Evolutionary conservation across 2,329 filamentous ascomycete genomes (phyloP), one percentile per base, ranked within the genome.

Genomic region (Pseudocercospora musae): DNA sequence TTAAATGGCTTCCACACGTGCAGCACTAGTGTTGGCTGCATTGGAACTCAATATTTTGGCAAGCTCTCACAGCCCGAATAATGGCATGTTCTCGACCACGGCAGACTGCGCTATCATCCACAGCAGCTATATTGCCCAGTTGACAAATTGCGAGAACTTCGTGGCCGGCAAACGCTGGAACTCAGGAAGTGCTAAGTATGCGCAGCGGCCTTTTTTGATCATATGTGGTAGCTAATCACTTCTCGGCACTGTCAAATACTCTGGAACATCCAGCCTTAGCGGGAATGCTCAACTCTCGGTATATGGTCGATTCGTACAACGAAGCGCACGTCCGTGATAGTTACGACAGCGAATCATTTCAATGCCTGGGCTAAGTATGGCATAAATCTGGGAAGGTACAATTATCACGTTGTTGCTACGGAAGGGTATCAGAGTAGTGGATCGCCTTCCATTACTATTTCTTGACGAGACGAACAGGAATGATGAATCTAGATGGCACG

Each of bases 111-210:
- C n/a, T n/a, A n/a, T n/a, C n/a, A n/a, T n/a, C n/a, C n/a, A n/a
- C n/a, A n/a, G n/a, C n/a, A n/a, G n/a, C 27, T 84, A 84, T 75
- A 77, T 69, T 33, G 75, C 81, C 0, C 69, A 67, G 37, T 85
- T 82, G 83, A 70, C 64, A 48, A 76, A 77, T 52, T 74, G 72
- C 23, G 82, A 82, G 33, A 84, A 85, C 76, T 81, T 85, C 50
- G 83, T 85, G 31, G 82, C 77, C 62, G 85, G 84, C 31, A 86
- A 85, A 74, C 84, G 85, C 42, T 86, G 84, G 83, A 80, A 80
- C 60, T 79, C 83, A 18, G 84, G 84, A 50, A 78, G 72, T 62
- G 73, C 76, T 29, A 77, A 81, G 82, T 85, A 78, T 62, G 75
- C 25, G 23, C 31, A 18, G 3, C 40, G 21, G 10, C 27, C 20